phyloP scores from a whole-genome alignment of 495 filamentous ascomycete genomes.

The Neurospora sp. region DNA sequence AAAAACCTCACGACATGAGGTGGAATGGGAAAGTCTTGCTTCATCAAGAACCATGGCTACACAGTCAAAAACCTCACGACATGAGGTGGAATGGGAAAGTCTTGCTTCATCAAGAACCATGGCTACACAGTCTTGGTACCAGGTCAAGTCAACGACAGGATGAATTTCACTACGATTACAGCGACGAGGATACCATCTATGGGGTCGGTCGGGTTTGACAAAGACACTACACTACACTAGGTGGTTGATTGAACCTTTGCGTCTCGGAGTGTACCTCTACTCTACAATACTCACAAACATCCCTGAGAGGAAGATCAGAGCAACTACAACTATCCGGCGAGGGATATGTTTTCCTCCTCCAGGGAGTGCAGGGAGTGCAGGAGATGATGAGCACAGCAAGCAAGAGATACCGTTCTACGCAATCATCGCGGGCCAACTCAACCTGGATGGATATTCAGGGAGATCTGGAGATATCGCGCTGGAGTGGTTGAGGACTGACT shows the following conservation, averaged over 20 bases:
- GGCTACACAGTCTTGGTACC: neutral
- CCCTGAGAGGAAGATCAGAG: neutral
- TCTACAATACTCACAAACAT: too few relatives aligned
- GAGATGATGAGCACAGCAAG: neutral
- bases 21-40: too few relatives aligned
- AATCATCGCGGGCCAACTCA: neutral
- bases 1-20: too few relatives aligned
- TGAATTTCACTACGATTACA: too few relatives aligned
- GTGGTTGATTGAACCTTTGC: too few relatives aligned
- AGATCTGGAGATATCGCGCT: neutral
- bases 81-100: neutral
- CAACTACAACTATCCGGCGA: neutral
- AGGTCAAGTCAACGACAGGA: neutral
- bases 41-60: too few relatives aligned
- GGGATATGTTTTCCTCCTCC: neutral
- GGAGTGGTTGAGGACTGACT: neutral
- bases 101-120: neutral
- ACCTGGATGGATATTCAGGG: neutral
- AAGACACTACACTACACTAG: too few relatives aligned
- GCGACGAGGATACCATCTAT: neutral
- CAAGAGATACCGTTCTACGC: neutral
- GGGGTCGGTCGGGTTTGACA: neutral
- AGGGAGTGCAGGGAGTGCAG: neutral
- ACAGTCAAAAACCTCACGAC: too few relatives aligned
- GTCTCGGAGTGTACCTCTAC: too few relatives aligned